phyloP scores from a whole-genome alignment of 2,329 filamentous ascomycete genomes.

The Diplodia scrobiculata region DNA sequence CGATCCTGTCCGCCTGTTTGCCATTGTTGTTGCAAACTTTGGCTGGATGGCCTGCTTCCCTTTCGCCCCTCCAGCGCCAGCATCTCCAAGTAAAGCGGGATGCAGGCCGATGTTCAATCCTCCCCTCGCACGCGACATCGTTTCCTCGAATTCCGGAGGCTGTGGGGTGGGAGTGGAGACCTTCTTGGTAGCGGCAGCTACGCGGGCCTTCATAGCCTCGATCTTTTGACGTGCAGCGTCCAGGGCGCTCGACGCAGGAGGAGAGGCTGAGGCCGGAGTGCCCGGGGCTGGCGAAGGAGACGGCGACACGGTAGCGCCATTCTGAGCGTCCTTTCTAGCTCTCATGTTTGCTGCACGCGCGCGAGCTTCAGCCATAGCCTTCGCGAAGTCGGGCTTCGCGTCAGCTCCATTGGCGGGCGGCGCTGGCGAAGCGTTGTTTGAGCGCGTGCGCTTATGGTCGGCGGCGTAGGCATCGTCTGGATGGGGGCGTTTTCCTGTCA shows the following conservation, averaged over 20 bases:
- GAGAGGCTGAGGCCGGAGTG: slow-evolving; percentile 29
- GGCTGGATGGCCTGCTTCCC: slow-evolving; percentile 51
- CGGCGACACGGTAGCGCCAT: slow-evolving; percentile 28
- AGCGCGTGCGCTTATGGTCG: slow-evolving; percentile 47
- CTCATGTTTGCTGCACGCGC: slow-evolving; percentile 38
- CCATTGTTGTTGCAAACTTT: slow-evolving; percentile 59
- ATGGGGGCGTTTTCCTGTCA: slow-evolving; percentile 50
- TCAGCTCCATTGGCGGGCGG: slow-evolving; percentile 33
- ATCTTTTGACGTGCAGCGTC: slow-evolving; percentile 56
- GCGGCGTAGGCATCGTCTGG: slow-evolving; percentile 40
- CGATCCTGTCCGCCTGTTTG: slow-evolving; percentile 56
- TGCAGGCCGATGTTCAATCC: slow-evolving; percentile 76
- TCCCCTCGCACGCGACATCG: slow-evolving; percentile 58
- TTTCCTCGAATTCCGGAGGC: slow-evolving; percentile 53
- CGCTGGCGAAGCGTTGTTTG: slow-evolving; percentile 43
- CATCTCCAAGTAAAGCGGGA: slow-evolving; percentile 64
- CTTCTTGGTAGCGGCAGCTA: slow-evolving; percentile 40
- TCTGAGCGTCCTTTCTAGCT: slow-evolving; percentile 39
- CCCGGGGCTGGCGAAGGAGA: slow-evolving; percentile 30
- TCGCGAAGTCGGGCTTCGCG: slow-evolving; percentile 36
- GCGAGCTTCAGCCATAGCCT: slow-evolving; percentile 33
- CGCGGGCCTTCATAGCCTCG: slow-evolving; percentile 70
- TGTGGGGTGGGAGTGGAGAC: slow-evolving; percentile 44
- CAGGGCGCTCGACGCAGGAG: slow-evolving; percentile 30
- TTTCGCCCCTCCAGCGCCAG: slow-evolving; percentile 46